A percentile compares a stretch with the other conserved stretches of the same genome.
Evolutionary conservation across 768 basidiomycete species (phyloP).

Genomic region (Pilatotrama ljubarskyi): DNA sequence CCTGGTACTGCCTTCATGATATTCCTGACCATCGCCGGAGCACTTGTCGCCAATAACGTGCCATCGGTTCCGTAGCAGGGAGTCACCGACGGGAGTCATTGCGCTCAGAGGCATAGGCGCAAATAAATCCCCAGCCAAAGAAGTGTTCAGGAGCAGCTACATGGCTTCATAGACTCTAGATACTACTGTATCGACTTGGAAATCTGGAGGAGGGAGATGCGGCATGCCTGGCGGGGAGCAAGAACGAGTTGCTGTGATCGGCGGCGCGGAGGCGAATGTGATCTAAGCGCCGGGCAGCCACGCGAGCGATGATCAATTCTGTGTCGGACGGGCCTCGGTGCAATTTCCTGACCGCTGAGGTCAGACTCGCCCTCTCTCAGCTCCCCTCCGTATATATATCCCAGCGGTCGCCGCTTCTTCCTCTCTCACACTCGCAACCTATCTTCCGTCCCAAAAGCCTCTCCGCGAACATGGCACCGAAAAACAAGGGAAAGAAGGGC

Average conservation of each 20-base stretch:
- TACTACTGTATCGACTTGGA: no score
- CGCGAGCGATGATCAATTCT: constrained; percentile 12
- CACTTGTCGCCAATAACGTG: no score
- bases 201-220: no score
- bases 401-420: neutral
- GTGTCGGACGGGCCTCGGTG: constrained; percentile 6
- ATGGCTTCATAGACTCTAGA: no score
- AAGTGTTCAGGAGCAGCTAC: no score
- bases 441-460: neutral
- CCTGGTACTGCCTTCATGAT: no score
- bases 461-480: constrained; percentile 50
- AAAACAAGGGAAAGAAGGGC: constrained; percentile 84
- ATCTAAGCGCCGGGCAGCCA: neutral
- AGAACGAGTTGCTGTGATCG: neutral
- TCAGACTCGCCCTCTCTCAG: constrained; percentile 3
- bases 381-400: neutral
- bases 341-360: constrained; percentile 13
- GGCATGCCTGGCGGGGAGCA: neutral
- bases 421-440: neutral
- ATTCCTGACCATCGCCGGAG: no score
- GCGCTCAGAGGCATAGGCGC: no score
- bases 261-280: neutral
- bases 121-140: no score
- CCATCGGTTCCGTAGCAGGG: no score
- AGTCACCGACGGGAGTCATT: no score